Percentiles rank a stretch among this genome's conserved stretches.
These are phyloP conservation scores for Elsinoe ampelina DNA, from an alignment of 2,329 filamentous ascomycete genomes.

Conservation along the genomic window DNA sequence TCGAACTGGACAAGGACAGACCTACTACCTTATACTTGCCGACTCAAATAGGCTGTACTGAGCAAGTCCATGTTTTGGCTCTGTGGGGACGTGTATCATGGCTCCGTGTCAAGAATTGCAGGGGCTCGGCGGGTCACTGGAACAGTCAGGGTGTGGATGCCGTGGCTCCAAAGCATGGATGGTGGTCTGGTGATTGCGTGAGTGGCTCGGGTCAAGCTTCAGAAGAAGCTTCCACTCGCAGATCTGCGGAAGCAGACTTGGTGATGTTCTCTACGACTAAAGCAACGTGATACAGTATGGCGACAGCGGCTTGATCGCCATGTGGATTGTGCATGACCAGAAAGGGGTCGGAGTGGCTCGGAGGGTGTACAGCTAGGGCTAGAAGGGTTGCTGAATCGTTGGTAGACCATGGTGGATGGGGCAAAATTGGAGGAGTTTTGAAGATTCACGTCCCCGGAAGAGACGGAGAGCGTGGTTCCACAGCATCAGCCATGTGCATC, in stretches of 20 bases:
- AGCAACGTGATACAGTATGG: neutral
- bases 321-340: neutral
- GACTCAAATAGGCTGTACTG: neutral
- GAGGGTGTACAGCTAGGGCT: neutral
- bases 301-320: neutral
- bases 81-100: neutral
- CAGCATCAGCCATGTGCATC: neutral
- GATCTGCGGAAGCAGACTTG: neutral
- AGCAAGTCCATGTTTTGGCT: neutral
- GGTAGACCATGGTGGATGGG: neutral
- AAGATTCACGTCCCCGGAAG: neutral
- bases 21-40: neutral
- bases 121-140: neutral
- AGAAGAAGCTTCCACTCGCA: neutral
- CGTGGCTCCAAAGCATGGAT: neutral
- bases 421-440: neutral
- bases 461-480: conserved; percentile 5
- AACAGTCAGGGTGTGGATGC: neutral
- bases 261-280: neutral
- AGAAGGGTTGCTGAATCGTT: neutral
- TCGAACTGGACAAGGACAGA: neutral
- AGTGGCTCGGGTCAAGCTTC: neutral
- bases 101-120: conserved; percentile 11
- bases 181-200: neutral
- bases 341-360: neutral